These are phyloP conservation scores for Parascedosporium putredinis DNA, from an alignment of 2,329 filamentous ascomycete genomes.

Conservation along the genomic window DNA sequence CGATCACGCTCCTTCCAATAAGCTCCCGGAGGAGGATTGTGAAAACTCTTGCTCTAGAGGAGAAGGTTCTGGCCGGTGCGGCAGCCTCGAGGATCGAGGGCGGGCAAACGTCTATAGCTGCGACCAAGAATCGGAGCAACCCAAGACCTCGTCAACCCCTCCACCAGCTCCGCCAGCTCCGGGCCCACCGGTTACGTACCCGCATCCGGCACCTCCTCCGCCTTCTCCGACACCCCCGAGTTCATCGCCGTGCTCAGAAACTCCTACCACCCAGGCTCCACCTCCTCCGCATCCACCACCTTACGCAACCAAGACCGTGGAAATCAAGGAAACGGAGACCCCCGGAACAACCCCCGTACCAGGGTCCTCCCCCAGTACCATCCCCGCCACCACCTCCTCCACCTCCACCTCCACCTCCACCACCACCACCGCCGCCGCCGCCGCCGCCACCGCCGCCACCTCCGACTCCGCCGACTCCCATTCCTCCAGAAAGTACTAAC, in stretches of 20 bases:
- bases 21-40: not conserved
- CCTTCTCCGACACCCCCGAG: not conserved
- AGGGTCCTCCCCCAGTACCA: not conserved
- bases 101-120: not conserved
- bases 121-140: not conserved
- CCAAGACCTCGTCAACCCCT: not conserved
- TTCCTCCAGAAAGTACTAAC: no score
- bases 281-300: no score
- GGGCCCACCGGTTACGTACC: not conserved
- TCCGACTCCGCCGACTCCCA: not conserved
- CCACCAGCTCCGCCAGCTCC: not conserved
- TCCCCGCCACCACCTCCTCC: not conserved
- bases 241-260: not conserved
- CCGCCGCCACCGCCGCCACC: not conserved
- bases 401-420: not conserved
- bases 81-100: not conserved
- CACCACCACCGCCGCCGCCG: not conserved
- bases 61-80: not conserved
- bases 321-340: not conserved
- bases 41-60: not conserved
- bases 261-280: no score
- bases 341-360: not conserved
- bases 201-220: not conserved
- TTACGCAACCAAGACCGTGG: not conserved
- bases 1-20: not conserved